Evolutionary conservation across 192 early-diverging fungal genomes (phyloP).

Genomic region (Entophlyctis helioformis): DNA sequence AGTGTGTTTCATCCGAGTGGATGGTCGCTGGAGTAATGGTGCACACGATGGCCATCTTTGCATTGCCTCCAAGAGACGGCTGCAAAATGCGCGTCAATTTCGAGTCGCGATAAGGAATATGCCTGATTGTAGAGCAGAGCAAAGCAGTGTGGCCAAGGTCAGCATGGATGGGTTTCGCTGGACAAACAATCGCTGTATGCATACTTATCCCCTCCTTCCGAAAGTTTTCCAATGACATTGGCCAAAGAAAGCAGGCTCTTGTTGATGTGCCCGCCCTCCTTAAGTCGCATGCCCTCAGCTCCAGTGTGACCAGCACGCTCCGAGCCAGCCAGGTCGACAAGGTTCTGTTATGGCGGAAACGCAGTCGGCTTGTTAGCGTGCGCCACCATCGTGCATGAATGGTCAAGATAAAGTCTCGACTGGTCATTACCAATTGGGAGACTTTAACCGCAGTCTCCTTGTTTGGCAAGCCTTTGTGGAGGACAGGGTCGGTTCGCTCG

Average conservation of each 20-base stretch:
- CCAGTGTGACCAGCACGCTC: conserved; percentile 67
- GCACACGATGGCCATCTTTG: conserved; percentile 81
- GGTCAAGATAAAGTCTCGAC: no score
- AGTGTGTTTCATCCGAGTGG: conserved; percentile 5
- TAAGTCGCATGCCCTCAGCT: conserved; percentile 72
- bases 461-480: no score
- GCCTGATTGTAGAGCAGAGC: no score
- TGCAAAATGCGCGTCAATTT: conserved; percentile 92
- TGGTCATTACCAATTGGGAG: no score
- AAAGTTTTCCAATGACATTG: conserved; percentile 84
- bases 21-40: conserved; percentile 44
- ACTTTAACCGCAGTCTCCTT: no score
- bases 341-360: no score
- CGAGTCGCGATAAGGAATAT: conserved; percentile 95
- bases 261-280: conserved; percentile 96
- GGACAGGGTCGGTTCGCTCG: conserved; percentile 26
- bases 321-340: conserved; percentile 94
- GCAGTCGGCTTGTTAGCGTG: no score
- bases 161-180: conserved; percentile 5
- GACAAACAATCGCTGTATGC: not conserved
- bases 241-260: conserved; percentile 79
- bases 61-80: conserved; percentile 81
- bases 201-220: conserved; percentile 31
- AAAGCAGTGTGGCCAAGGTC: conserved; percentile 9
- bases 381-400: no score